Conservation (phyloP, 768 basidiomycete species). For the Punctularia strigosozonata region DNA sequence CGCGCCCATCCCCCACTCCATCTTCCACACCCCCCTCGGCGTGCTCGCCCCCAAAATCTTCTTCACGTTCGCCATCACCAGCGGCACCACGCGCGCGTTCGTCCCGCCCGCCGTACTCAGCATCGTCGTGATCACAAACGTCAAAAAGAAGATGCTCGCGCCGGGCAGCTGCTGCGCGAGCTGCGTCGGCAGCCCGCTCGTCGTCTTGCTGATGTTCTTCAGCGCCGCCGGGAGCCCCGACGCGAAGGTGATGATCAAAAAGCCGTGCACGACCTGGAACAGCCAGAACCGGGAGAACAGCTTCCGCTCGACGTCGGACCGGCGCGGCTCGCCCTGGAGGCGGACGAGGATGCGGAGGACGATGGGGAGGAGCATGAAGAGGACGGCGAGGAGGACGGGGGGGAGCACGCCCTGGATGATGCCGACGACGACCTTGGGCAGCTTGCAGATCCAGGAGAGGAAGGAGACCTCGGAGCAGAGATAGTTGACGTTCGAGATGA, state of each 20-base stretch:
- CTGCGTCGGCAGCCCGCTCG: conserved; percentile 7
- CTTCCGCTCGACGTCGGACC: conserved; percentile 65
- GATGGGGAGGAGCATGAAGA: conserved; percentile 77
- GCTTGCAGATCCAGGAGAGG: conserved; percentile 65
- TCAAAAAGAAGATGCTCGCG: conserved; percentile 80
- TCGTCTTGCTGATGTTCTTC: conserved; percentile 10
- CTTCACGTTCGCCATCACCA: too few relatives aligned
- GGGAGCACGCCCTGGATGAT: conserved; percentile 80
- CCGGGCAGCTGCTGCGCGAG: conserved; percentile 21
- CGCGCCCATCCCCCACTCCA: too few relatives aligned
- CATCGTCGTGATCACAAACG: conserved; percentile 35
- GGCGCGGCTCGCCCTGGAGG: conserved; percentile 77
- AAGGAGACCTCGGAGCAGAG: conserved; percentile 46
- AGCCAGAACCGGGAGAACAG: conserved; percentile 80
- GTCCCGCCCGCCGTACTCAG: too few relatives aligned
- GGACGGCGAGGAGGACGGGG: conserved; percentile 69
- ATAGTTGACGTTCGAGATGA: conserved; percentile 37
- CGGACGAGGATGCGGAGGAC: conserved; percentile 59
- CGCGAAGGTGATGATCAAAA: conserved; percentile 33
- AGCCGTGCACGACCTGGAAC: conserved; percentile 65
- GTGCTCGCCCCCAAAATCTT: too few relatives aligned
- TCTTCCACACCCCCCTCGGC: too few relatives aligned
- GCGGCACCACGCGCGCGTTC: too few relatives aligned
- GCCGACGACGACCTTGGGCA: conserved; percentile 52
- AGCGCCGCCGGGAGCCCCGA: conserved; percentile 24